These are phyloP conservation scores for Apostasia shenzhenica DNA, from an alignment of 106 monocot genomes.

Conservation along the genomic window DNA sequence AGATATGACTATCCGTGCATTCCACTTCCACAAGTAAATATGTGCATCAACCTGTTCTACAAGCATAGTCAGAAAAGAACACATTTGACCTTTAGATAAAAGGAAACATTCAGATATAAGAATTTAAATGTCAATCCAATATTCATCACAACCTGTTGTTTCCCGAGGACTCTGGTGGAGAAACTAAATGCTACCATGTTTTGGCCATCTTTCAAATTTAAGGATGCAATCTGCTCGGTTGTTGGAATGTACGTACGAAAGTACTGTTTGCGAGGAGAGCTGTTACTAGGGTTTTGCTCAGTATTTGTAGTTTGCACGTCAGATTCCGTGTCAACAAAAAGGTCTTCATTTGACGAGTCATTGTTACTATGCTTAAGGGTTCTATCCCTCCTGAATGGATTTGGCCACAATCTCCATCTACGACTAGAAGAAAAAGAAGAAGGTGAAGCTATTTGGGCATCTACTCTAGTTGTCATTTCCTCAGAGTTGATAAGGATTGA, in stretches of 20 bases:
- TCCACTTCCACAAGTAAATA: constrained; percentile 98
- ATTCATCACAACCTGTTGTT: constrained; percentile 54
- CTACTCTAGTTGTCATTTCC: constrained; percentile 19
- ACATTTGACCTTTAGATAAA: not conserved
- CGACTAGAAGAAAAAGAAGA: constrained; percentile 31
- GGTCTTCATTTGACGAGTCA: constrained; percentile 51
- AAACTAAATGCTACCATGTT: constrained; percentile 92
- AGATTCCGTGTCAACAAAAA: constrained; percentile 67
- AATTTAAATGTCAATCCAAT: not conserved
- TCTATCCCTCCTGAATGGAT: constrained; percentile 61
- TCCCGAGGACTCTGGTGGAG: constrained; percentile 77
- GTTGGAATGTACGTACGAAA: constrained; percentile 77
- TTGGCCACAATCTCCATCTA: constrained; percentile 91
- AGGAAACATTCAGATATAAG: not conserved
- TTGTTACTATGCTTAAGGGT: constrained; percentile 54
- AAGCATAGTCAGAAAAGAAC: constrained; percentile 7
- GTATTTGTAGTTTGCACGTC: constrained; percentile 29
- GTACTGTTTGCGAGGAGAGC: constrained; percentile 57
- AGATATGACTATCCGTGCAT: constrained; percentile 92
- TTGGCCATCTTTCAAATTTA: constrained; percentile 83
- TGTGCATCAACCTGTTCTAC: constrained; percentile 79
- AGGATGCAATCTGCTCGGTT: constrained; percentile 77
- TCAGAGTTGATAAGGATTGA: constrained; percentile 49
- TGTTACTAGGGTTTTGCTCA: constrained; percentile 31
- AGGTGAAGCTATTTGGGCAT: constrained; percentile 30